A percentile compares a stretch with the other conserved stretches of the same genome.
Evolutionary conservation across 768 basidiomycete genomes (phyloP).

Genomic region (Macrolepiota fuliginosa): DNA sequence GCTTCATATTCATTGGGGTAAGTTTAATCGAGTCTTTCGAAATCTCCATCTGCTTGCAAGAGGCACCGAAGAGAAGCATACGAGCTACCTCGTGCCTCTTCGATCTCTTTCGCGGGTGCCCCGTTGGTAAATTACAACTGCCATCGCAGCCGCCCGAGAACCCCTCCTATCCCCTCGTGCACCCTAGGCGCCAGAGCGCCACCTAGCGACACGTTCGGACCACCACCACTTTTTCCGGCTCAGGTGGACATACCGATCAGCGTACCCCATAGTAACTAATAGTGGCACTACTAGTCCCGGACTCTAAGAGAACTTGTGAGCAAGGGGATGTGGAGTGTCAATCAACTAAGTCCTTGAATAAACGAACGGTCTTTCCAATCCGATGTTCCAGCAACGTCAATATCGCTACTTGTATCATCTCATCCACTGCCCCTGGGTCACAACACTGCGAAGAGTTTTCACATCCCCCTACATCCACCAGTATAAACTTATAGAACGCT

Average conservation of each 20-base stretch:
- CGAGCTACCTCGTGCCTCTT: not conserved
- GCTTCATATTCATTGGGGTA: not conserved
- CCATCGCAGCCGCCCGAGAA: not conserved
- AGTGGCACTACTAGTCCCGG: too few relatives aligned
- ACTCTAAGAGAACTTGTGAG: not conserved
- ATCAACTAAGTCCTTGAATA: not conserved
- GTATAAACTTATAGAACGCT: not conserved
- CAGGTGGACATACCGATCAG: too few relatives aligned
- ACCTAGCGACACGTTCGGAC: not conserved
- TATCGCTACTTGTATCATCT: slow-evolving; percentile 1
- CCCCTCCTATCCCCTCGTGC: slow-evolving; percentile 2
- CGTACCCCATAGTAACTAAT: too few relatives aligned
- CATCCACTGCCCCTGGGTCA: not conserved
- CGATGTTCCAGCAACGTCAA: slow-evolving; percentile 9
- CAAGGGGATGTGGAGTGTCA: slow-evolving; percentile 1
- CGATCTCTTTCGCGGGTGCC: slow-evolving; percentile 5
- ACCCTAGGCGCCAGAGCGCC: not conserved
- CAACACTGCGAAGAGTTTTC: not conserved
- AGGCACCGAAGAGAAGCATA: slow-evolving; percentile 4
- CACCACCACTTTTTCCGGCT: not conserved
- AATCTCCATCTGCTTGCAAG: not conserved
- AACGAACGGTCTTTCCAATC: not conserved
- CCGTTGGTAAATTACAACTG: not conserved
- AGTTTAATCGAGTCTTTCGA: not conserved
- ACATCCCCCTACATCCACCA: not conserved